Base-by-base conservation (phyloP, 371 early-diverging fungal genomes). In the Circinella umbellata region DNA sequence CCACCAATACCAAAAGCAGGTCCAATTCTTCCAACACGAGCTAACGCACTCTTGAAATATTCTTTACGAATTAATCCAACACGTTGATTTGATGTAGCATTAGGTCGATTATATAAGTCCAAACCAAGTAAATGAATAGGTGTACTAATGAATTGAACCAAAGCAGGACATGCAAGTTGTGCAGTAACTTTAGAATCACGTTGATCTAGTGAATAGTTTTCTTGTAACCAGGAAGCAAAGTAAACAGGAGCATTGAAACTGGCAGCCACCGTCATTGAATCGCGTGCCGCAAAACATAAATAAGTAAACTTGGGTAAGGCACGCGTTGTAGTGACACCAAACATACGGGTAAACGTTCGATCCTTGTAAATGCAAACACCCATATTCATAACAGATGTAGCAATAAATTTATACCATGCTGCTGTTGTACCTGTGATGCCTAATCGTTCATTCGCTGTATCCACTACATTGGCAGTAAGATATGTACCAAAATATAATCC, bases 1-100 rank as follows among this genome's bases (percentile, higher is more conserved):
- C 90, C 91, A 55, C 90, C 91, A 61, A 92, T 81, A 62, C 92
- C 90, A 77, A 88, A 91, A 51, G 92, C 92, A 6, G 92, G 91
- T 34, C 87, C 87, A 60, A 92, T 91, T 68, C 92, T 77, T 36
- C 72, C 90, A 54, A 88, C 81, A 46, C 91, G 77, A 35, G 90
- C 91, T 10, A 84, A 62, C 0, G 86, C 76, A 27, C 88, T 83
- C 68, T 80, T 84, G n/a, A 80, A 36, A 71, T 92, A 92, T 63
- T 86, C 86, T 61, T 69, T 73, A 55, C 72, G 64, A 20, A 92
- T 76, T n/a, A 84, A 68, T 34, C 69, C 71, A 9, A 54, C 4
- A 20, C 88, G 76, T 51, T 83, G 76, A 4, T 38, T n/a, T 1
- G 69, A 0, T 4, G 77, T 48, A 6, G 68, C 80, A 4, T 39